These are phyloP conservation scores for Passalora sequoiae DNA, from an alignment of 2,329 filamentous ascomycete genomes.

Conservation along the genomic window DNA sequence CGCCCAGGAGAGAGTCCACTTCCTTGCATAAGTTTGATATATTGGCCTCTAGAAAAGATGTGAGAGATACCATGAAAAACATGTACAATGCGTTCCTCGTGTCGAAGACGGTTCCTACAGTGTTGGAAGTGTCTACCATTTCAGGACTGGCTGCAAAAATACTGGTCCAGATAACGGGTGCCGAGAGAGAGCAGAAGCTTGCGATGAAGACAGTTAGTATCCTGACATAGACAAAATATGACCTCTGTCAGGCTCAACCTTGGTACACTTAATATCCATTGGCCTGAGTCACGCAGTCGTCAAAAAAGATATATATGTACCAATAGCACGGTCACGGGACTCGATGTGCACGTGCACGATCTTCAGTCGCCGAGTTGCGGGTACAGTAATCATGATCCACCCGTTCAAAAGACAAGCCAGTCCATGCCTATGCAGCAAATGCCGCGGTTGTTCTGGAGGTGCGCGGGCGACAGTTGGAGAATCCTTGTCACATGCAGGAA, in stretches of 20 bases:
- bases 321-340: too few species aligned
- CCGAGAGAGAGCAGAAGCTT: slow-evolving; percentile 69
- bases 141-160: slow-evolving; percentile 70
- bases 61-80: slow-evolving; percentile 65
- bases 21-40: slow-evolving; percentile 47
- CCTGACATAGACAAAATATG: too few species aligned
- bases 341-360: not conserved
- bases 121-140: slow-evolving; percentile 52
- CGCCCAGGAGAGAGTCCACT: slow-evolving; percentile 52
- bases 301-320: too few species aligned
- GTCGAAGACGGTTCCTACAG: slow-evolving; percentile 65
- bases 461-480: slow-evolving; percentile 1
- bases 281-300: too few species aligned
- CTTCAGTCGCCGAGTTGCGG: too few species aligned
- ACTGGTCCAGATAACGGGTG: slow-evolving; percentile 68
- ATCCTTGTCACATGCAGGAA: slow-evolving; percentile 4
- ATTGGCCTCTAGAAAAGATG: slow-evolving; percentile 69
- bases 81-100: slow-evolving; percentile 71
- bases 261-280: too few species aligned
- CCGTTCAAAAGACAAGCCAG: too few species aligned
- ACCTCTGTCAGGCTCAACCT: not conserved
- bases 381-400: slow-evolving; percentile 3
- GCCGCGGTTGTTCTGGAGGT: slow-evolving; percentile 2
- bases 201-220: slow-evolving; percentile 62
- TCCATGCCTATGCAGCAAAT: slow-evolving; percentile 4